Base-by-base conservation (phyloP, 192 early-diverging fungal genomes). In the Gigaspora rosea region DNA sequence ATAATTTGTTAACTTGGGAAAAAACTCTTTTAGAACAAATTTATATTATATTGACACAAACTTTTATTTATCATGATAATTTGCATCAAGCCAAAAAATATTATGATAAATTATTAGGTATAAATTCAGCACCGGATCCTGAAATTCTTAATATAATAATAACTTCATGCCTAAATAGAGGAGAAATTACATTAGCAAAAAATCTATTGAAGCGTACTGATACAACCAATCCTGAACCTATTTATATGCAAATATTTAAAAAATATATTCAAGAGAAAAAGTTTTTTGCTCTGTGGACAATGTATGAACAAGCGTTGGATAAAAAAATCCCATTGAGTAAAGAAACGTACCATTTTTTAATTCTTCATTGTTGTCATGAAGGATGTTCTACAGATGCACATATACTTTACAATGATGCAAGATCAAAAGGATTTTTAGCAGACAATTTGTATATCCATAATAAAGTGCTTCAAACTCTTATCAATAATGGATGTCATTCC, bases 11-110 rank as follows among this genome's bases (percentile, higher is more conserved):
- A 20, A 46, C 7, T 41, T 18, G n/a, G 41, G 35, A 66, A 47
- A 47, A n/a, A 11, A 46, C 33, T 46, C 46, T 66, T 11, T 66
- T 47, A 6, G 64, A 47, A 47, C n/a, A 33, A 46, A 66, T 66
- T 47, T 66, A 66, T 46, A 66, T 9, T 66, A 41, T 66, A 66
- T 11, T 66, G 15, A 66, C 41, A n/a, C 64, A 66, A 66, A 66
- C 41, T 18, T 66, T 66, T 66, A n/a, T 66, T 48, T 18, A 46
- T 66, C 3, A 66, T 47, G 36, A 66, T 18, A 8, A 66, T 66
- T 47, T 20, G 16, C 12, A 66, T n/a, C 35, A 66, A 8, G 41
- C 64, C 15, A 18, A 47, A 10, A 41, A 66, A 66, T 66, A n/a
- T 66, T 66, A 66, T 66, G 9, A 35, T 4, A 66, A 66, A 66